These are phyloP conservation scores for Phytopythium ostracodes DNA, from an alignment of 352 stramenopile genomes.

Conservation along the genomic window DNA sequence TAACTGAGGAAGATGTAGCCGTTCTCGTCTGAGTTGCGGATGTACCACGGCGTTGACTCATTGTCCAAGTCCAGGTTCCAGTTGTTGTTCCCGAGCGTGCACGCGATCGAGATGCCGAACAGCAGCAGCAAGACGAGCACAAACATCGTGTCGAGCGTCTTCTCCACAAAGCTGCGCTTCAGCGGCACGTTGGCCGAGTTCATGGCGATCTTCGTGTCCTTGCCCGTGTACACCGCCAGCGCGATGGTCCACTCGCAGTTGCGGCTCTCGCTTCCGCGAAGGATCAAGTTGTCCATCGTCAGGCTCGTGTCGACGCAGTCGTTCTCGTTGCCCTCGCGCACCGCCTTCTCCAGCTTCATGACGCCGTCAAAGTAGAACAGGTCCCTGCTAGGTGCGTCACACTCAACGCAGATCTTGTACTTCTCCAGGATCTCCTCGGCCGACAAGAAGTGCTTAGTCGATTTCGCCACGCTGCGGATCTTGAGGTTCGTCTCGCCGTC, in stretches of 20 bases:
- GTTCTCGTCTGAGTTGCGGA: slow-evolving; percentile 45
- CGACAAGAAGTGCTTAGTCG: slow-evolving; percentile 71
- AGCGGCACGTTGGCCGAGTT: slow-evolving; percentile 79
- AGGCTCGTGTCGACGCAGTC: slow-evolving; percentile 52
- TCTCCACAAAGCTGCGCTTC: slow-evolving; percentile 86
- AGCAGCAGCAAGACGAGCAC: slow-evolving; percentile 83
- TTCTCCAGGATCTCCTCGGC: slow-evolving; percentile 71
- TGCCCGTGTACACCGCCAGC: slow-evolving; percentile 82
- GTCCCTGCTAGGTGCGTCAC: slow-evolving; percentile 81
- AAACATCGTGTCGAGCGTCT: slow-evolving; percentile 87
- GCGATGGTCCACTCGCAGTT: slow-evolving; percentile 85
- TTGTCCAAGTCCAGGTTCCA: slow-evolving; percentile 68
- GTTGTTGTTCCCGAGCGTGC: slow-evolving; percentile 81
- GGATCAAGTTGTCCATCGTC: slow-evolving; percentile 85
- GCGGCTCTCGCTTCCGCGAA: slow-evolving; percentile 80
- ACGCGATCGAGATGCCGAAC: slow-evolving; percentile 81
- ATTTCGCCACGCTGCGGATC: slow-evolving; percentile 73
- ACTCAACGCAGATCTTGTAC: slow-evolving; percentile 66
- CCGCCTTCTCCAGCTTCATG: slow-evolving; percentile 32
- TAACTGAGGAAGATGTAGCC: slow-evolving; percentile 90
- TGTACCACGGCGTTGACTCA: slow-evolving; percentile 63
- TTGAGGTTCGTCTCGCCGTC: slow-evolving; percentile 89
- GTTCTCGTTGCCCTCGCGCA: slow-evolving; percentile 12
- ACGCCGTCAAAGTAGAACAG: slow-evolving; percentile 86
- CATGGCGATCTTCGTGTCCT: slow-evolving; percentile 82